phyloP scores from a whole-genome alignment of 495 filamentous ascomycete species.

The Cairneyella variabilis region DNA sequence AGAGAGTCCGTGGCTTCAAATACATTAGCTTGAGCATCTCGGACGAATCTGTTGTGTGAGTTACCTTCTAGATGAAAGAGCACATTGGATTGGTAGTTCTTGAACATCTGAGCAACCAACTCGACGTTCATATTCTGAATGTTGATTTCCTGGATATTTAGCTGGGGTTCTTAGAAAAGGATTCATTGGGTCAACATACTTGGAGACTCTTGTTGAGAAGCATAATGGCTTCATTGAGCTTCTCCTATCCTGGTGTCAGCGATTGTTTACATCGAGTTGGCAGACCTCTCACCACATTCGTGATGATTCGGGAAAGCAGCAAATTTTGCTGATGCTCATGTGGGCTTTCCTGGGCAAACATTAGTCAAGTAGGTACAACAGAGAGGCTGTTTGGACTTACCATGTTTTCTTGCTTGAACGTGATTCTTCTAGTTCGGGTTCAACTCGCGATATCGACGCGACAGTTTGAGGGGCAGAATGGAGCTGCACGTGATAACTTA shows the following conservation, averaged over 20 bases:
- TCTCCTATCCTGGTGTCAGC: conserved; percentile 60
- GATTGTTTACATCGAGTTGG: conserved; percentile 6
- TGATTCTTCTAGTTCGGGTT: not conserved
- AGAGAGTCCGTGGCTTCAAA: conserved; percentile 75
- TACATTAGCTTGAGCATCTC: not conserved
- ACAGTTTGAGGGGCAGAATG: not conserved
- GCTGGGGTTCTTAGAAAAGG: not conserved
- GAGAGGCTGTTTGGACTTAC: not conserved
- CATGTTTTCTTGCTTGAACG: conserved; percentile 16
- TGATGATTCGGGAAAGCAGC: conserved; percentile 91
- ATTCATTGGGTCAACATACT: conserved; percentile 40
- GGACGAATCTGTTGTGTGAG: conserved; percentile 4
- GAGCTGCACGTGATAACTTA: conserved; percentile 10
- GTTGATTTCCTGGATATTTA: conserved; percentile 75
- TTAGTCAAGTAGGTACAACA: not conserved
- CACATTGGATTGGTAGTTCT: conserved; percentile 98
- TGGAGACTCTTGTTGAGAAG: conserved; percentile 89
- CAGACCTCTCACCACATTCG: conserved; percentile 78
- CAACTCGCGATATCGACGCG: conserved; percentile 20
- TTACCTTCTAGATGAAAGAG: conserved; percentile 95
- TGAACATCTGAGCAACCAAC: conserved; percentile 98
- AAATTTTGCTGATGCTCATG: conserved; percentile 97
- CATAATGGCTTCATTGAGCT: conserved; percentile 92
- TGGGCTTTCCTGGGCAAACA: conserved; percentile 71
- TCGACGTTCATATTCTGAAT: conserved; percentile 98